phyloP scores from a whole-genome alignment of 208 protist species.

The Trypanosoma caninum region DNA sequence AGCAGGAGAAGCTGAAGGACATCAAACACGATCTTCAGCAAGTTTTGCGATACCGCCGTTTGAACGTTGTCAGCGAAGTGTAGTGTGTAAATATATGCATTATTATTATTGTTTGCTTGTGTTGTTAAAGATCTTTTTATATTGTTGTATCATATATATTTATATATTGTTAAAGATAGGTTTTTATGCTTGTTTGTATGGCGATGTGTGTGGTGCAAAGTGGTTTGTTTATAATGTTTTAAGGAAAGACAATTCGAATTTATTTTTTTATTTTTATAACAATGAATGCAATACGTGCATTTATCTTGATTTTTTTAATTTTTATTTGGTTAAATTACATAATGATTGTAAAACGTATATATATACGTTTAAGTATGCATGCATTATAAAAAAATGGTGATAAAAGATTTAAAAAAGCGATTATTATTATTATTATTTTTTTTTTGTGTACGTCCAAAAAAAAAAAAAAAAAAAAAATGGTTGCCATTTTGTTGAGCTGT shows the following conservation, averaged over 20 bases:
- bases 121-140: too few species aligned
- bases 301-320: not conserved
- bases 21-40: slow-evolving; percentile 77
- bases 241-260: not conserved
- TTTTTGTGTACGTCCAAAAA: too few species aligned
- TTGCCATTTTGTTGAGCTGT: not conserved
- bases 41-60: slow-evolving; percentile 77
- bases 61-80: too few species aligned
- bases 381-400: too few species aligned
- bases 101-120: slow-evolving; percentile 39
- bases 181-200: not conserved
- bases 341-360: not conserved
- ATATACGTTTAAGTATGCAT: not conserved
- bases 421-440: too few species aligned
- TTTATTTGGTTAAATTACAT: not conserved
- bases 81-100: too few species aligned
- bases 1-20: slow-evolving; percentile 58
- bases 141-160: too few species aligned
- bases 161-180: too few species aligned
- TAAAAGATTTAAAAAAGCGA: too few species aligned
- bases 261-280: not conserved
- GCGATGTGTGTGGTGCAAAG: not conserved
- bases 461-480: too few species aligned
- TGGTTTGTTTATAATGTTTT: too few species aligned
- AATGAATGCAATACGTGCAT: not conserved